phyloP scores from a whole-genome alignment of 768 basidiomycete genomes.

The Trichaptum fuscoviolaceum region DNA sequence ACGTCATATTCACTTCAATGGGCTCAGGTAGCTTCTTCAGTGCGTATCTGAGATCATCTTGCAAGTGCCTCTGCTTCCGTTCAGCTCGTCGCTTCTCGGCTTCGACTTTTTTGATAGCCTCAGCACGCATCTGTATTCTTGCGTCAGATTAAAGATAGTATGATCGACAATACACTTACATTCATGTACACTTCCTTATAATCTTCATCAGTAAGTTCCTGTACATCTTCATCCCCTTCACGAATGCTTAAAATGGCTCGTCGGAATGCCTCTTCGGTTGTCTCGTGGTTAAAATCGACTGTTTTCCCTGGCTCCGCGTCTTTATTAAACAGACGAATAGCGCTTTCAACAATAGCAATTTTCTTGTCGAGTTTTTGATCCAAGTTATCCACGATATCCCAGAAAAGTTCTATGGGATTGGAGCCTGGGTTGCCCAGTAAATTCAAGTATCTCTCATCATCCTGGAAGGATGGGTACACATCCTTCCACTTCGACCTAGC shows the following conservation, averaged over 20 bases:
- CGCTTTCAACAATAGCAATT: constrained; percentile 60
- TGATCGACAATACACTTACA: constrained; percentile 37
- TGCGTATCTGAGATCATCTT: constrained; percentile 95
- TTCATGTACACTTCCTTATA: constrained; percentile 54
- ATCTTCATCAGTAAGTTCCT: constrained; percentile 45
- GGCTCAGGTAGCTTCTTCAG: constrained; percentile 84
- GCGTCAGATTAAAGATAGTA: constrained; percentile 6
- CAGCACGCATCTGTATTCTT: constrained; percentile 57
- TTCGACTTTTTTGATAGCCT: constrained; percentile 67
- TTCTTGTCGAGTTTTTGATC: constrained; percentile 83
- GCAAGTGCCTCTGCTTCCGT: constrained; percentile 76
- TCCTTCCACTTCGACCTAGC: constrained; percentile 91
- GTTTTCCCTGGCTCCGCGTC: constrained; percentile 24
- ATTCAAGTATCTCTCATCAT: constrained; percentile 78
- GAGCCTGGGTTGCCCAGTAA: constrained; percentile 93
- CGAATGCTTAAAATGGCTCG: constrained; percentile 41
- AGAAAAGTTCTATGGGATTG: constrained; percentile 93
- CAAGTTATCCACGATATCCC: constrained; percentile 85
- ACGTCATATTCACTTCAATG: constrained; percentile 67
- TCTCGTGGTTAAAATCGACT: constrained; percentile 48
- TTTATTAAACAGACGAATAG: constrained; percentile 42
- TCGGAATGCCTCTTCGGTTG: constrained; percentile 59
- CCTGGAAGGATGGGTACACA: constrained; percentile 68
- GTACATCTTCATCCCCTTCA: constrained; percentile 47
- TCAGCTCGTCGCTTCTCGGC: constrained; percentile 87